Percentiles rank a stretch among this genome's conserved stretches.
Conservation (phyloP, 140 eudicot genomes). For the Cichorium intybus region DNA sequence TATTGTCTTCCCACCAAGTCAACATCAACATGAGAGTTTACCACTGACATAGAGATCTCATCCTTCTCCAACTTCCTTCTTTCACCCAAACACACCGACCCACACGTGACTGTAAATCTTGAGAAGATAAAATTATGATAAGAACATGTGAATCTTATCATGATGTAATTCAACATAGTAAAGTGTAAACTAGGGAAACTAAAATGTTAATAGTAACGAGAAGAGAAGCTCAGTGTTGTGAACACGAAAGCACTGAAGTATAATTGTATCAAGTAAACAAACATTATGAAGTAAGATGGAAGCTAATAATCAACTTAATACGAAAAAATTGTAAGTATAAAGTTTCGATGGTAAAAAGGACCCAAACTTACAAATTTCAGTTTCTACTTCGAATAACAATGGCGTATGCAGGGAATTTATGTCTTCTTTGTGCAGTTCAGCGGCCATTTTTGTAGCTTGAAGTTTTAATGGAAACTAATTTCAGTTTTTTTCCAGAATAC, state of each 20-base stretch:
- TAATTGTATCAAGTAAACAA: not conserved
- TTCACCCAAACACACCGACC: too few species aligned
- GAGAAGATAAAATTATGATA: not conserved
- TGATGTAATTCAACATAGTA: not conserved
- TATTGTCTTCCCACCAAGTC: too few species aligned
- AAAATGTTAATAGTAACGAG: not conserved
- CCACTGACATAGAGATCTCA: too few species aligned
- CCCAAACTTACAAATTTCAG: conserved; percentile 15
- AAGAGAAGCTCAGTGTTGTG: not conserved
- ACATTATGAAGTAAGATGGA: not conserved
- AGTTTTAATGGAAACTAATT: too few species aligned
- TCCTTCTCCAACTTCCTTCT: too few species aligned
- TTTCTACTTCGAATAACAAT: conserved; percentile 7
- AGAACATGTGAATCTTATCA: not conserved
- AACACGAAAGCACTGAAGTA: not conserved
- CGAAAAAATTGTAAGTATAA: not conserved
- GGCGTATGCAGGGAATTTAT: not conserved
- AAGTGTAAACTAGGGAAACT: not conserved
- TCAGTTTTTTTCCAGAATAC: too few species aligned
- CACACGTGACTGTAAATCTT: too few species aligned
- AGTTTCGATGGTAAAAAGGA: not conserved
- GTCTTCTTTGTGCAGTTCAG: too few species aligned
- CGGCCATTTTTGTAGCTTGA: too few species aligned
- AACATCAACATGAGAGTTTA: too few species aligned
- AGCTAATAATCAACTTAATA: not conserved